Percentiles rank a stretch among this genome's conserved stretches.
Evolutionary conservation across 768 basidiomycete species (phyloP).

Genomic region (Rhizopogon rudus): DNA sequence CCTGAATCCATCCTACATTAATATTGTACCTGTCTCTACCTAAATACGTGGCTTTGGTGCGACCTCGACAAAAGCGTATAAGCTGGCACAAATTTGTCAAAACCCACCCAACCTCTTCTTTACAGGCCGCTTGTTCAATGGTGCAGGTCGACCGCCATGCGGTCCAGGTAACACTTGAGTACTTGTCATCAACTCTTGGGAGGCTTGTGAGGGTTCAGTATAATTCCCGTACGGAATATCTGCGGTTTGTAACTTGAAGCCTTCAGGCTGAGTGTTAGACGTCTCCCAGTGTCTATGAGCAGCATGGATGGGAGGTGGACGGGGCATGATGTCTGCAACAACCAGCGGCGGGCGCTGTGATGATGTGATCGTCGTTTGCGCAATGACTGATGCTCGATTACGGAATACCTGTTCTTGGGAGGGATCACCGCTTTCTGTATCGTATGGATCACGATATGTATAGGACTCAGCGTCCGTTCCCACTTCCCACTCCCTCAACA

Average conservation of each 20-base stretch:
- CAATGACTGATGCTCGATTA: background rate
- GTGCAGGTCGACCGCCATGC: conserved; percentile 55
- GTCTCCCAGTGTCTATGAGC: conserved; percentile 1
- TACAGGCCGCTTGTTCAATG: conserved; percentile 39
- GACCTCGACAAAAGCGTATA: conserved; percentile 9
- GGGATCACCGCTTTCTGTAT: conserved; percentile 21
- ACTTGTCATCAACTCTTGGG: conserved; percentile 48
- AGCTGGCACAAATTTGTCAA: conserved; percentile 31
- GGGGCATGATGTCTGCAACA: conserved; percentile 25
- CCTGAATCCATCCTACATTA: too few relatives aligned
- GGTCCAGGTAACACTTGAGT: conserved; percentile 72
- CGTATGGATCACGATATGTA: conserved; percentile 53
- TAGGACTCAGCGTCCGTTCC: conserved; percentile 48
- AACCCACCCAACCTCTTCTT: conserved; percentile 79
- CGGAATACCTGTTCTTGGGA: conserved; percentile 9
- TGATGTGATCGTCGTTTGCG: conserved; percentile 18
- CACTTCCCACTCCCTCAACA: conserved; percentile 66
- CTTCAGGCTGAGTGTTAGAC: conserved; percentile 5
- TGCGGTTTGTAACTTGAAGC: background rate
- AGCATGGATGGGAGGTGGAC: conserved; percentile 12
- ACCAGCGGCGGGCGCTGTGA: conserved; percentile 36
- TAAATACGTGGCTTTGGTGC: too few relatives aligned
- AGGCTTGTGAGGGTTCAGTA: conserved; percentile 10
- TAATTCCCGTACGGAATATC: conserved; percentile 15
- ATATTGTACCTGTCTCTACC: too few relatives aligned